These are phyloP conservation scores for Persicaria maculosa DNA, from an alignment of 148 eudicot genomes.

Conservation along the genomic window DNA sequence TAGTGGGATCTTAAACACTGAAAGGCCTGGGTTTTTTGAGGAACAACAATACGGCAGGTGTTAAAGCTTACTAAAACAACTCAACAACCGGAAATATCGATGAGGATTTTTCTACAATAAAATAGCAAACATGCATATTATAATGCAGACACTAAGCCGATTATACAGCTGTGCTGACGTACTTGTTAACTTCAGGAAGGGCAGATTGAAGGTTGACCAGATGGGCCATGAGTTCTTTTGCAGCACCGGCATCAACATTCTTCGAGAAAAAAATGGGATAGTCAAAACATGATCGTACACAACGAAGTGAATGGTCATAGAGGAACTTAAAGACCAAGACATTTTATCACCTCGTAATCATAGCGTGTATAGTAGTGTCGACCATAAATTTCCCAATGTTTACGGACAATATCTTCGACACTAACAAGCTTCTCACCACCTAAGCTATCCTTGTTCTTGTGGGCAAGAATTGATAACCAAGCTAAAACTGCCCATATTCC, in stretches of 20 bases:
- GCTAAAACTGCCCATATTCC: constrained; percentile 99
- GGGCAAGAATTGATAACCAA: constrained; percentile 86
- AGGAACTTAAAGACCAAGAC: not conserved
- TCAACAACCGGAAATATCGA: too few relatives aligned
- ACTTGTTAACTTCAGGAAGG: constrained; percentile 78
- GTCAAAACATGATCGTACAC: constrained; percentile 3
- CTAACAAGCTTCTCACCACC: constrained; percentile 70
- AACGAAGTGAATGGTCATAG: not conserved
- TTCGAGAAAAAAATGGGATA: constrained; percentile 17
- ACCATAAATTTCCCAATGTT: constrained; percentile 91
- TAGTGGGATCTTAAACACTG: too few relatives aligned
- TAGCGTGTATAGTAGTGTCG: constrained; percentile 92
- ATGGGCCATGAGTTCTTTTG: constrained; percentile 85
- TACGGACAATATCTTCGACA: constrained; percentile 93
- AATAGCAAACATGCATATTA: not conserved
- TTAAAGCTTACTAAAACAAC: too few relatives aligned
- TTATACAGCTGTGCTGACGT: constrained; percentile 13
- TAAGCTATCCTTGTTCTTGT: constrained; percentile 68
- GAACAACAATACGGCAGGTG: not conserved
- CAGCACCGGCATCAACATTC: constrained; percentile 93
- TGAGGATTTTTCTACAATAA: too few relatives aligned
- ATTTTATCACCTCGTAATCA: constrained; percentile 70
- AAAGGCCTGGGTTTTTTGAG: too few relatives aligned
- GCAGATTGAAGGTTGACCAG: constrained; percentile 81
- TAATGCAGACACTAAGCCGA: not conserved